Evolutionary conservation across 1,284 basidiomycete species (phyloP), one percentile per base, ranked within the genome.

Genomic region (Mycosarcoma maydis): DNA sequence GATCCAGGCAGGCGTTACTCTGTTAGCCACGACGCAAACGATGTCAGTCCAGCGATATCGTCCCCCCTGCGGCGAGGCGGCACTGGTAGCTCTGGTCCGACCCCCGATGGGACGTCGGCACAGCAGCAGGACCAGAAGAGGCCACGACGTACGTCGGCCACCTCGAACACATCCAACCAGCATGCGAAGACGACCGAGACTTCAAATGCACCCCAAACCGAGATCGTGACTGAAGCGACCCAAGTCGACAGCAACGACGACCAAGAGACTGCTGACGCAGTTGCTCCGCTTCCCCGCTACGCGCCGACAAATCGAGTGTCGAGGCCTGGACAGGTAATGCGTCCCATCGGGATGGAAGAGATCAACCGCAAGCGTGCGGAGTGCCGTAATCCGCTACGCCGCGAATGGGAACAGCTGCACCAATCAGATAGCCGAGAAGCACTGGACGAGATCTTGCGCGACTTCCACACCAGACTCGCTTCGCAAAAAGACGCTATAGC

Each of bases 321-420:
- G 22, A 33, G 40, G n/a, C 64, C 76, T 1, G 47, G 46, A 36
- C 46, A 53, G 20, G 68, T 77, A 7, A 48, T 65, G 43, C 51
- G 42, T 9, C 73, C 76, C 3, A 73, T 77, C 19, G 44, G 59
- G 0, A 52, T 55, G n/a, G 72, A 64, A 8, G 71, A 78, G 32
- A 56, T 72, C 19, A 69, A 73, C n/a, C 54, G 59, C 6, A 57
- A 70, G 29, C 61, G 66, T 24, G 30, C 23, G 7, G 59, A 45
- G 7, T 73, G 70, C 22, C 59, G 51, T 11, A 80, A 80, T 37
- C 64, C 76, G 7, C 52, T 80, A 14, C 59, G 77, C 1, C 36
- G 41, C 6, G 60, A 73, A 37, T 76, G 74, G 74, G 65, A 74
- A 39, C 51, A 51, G n/a, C 33, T 54, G 2, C 41, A 61, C 17